Conservation (phyloP, 2,329 filamentous ascomycete species). For the Venturia pyrina region DNA sequence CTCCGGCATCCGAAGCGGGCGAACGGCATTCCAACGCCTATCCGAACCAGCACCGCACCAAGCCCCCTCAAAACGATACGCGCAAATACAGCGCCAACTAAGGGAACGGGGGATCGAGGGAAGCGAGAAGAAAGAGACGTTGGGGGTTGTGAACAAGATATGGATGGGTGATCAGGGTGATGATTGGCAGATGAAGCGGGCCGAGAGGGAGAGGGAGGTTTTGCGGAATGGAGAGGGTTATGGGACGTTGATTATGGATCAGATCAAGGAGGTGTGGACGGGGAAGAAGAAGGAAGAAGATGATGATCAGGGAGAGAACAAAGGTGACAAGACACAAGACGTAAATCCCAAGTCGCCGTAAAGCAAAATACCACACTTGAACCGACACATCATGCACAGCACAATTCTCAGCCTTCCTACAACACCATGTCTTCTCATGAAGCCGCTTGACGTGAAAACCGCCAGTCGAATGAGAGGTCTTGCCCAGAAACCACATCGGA, state of each 20-base stretch:
- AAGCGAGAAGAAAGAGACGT: conserved; percentile 15
- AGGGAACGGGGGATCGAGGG: conserved; percentile 19
- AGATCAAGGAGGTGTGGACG: conserved; percentile 8
- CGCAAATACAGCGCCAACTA: conserved; percentile 23
- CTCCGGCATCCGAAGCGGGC: conserved; percentile 29
- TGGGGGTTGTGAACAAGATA: conserved; percentile 21
- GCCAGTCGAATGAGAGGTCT: no score
- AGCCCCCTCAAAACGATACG: conserved; percentile 29
- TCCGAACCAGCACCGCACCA: conserved; percentile 15
- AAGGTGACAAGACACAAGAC: neutral
- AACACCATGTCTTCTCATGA: no score
- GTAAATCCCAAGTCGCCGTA: neutral
- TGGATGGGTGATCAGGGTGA: conserved; percentile 32
- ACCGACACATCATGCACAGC: neutral
- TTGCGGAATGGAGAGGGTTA: conserved; percentile 10
- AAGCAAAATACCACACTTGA: neutral
- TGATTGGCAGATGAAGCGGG: conserved; percentile 32
- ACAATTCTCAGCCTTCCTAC: no score
- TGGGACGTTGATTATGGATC: conserved; percentile 32
- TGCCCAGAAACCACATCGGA: no score
- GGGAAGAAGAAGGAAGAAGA: conserved; percentile 6
- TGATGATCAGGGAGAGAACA: neutral
- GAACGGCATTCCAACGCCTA: conserved; percentile 25
- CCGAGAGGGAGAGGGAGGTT: conserved; percentile 14
- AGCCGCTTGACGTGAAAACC: no score